phyloP scores from a whole-genome alignment of 2,329 filamentous ascomycete species.

The Cladophialophora bantiana region DNA sequence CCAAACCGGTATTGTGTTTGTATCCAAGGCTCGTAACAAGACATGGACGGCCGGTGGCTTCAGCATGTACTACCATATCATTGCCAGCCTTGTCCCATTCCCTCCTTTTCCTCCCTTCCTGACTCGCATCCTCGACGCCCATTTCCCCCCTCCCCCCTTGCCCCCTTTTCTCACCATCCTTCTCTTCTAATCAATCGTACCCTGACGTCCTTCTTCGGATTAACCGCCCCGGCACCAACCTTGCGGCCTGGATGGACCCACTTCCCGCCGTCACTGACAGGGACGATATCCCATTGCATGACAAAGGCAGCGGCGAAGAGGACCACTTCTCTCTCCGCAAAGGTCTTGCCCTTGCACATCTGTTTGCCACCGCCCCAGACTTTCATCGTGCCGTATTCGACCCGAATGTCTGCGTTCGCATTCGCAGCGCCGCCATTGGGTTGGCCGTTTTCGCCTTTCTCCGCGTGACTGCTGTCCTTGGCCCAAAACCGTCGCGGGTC shows the following conservation, averaged over 20 bases:
- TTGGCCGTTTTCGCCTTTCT: conserved; percentile 43
- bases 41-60: not conserved
- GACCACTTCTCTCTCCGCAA: conserved; percentile 60
- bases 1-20: too few species aligned
- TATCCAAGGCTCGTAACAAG: not conserved
- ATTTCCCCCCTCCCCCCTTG: not conserved
- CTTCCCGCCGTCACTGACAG: conserved; percentile 48
- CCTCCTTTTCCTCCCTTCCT: not conserved
- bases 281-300: conserved; percentile 63
- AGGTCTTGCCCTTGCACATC: conserved; percentile 59
- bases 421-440: conserved; percentile 46
- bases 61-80: not conserved
- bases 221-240: conserved; percentile 58
- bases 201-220: conserved; percentile 60
- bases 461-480: conserved; percentile 22
- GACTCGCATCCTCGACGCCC: not conserved
- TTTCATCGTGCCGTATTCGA: conserved; percentile 53
- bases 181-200: conserved; percentile 59
- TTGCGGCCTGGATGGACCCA: conserved; percentile 61
- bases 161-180: conserved; percentile 26
- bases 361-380: conserved; percentile 58
- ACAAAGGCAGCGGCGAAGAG: conserved; percentile 61
- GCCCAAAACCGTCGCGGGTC: conserved; percentile 56
- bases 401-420: conserved; percentile 37
- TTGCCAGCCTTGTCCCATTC: not conserved